Evolutionary conservation across 1,284 basidiomycete genomes (phyloP), one percentile per base, ranked within the genome.

Genomic region (Rhodotorula sp.): DNA sequence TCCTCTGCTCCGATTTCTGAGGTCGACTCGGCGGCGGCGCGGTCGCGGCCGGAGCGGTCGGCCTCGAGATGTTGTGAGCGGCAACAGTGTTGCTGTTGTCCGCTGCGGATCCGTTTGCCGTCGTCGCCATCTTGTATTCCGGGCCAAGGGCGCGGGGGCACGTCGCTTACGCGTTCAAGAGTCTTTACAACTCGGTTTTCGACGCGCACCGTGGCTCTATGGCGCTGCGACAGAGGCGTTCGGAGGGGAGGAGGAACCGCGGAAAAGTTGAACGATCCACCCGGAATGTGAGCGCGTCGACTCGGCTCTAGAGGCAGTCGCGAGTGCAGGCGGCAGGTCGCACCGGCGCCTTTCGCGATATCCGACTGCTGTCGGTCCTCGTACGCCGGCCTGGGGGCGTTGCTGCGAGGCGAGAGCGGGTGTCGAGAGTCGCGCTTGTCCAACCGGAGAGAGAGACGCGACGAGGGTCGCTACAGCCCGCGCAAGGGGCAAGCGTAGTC

Each of bases 1-100:
- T 49, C 31, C 52, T 49, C 52, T 58, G 34, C 49, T 60, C 54
- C n/a, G 54, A 55, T 28, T 55, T 55, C 26, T n/a, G n/a, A 14
- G 54, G 57, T 49, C 58, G 64, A 21, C 54, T 49, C 15, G 54
- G 54, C 19, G 45, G 26, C 21, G 54, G 47, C 26, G 60, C 47
- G 54, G 54, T 14, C 23, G 54, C 54, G 26, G 58, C 16, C 1
- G 47, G 3, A 21, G 38, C 38, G 10, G 57, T 15, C 23, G 38
- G 21, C 26, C 23, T 21, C 57, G 57, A n/a, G 5, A 23, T 23
- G 38, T 18, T 47, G 28, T 49, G 26, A 16, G 38, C 58, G 43
- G 60, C 21, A 6, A 8, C 34, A 34, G 5, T 34, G 8, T 34
- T 34, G 34, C 34, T 28, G 12, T 12, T 26, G 43, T n/a, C 26